phyloP scores from a whole-genome alignment of 2,329 filamentous ascomycete species.

The Cladosporium austrohemisphaericum region DNA sequence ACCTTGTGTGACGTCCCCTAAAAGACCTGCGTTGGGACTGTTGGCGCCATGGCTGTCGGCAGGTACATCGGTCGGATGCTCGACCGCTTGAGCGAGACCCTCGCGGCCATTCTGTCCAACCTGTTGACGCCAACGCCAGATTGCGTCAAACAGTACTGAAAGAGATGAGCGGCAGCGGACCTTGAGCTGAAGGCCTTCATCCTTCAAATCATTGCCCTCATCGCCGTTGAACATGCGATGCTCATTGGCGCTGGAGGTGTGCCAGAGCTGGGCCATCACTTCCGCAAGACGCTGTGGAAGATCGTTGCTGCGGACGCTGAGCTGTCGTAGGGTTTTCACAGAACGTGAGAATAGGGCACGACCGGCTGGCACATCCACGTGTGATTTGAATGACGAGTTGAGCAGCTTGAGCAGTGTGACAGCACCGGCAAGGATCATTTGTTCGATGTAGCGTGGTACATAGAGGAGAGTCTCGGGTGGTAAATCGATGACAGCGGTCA shows the following conservation, averaged over 20 bases:
- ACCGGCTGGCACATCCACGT: slow-evolving; percentile 66
- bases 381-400: slow-evolving; percentile 69
- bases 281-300: slow-evolving; percentile 75
- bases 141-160: slow-evolving; percentile 79
- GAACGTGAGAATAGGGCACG: slow-evolving; percentile 67
- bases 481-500: slow-evolving; percentile 66
- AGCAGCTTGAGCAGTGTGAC: slow-evolving; percentile 74
- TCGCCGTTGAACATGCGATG: slow-evolving; percentile 30
- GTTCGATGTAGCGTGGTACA: slow-evolving; percentile 72
- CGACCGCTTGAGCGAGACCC: slow-evolving; percentile 60
- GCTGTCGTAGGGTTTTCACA: slow-evolving; percentile 65
- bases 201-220: slow-evolving; percentile 39
- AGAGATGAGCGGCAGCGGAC: slow-evolving; percentile 82
- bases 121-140: slow-evolving; percentile 82
- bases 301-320: slow-evolving; percentile 74
- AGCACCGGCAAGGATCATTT: slow-evolving; percentile 78
- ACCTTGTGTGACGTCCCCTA: slow-evolving; percentile 15
- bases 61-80: slow-evolving; percentile 64
- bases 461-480: slow-evolving; percentile 54
- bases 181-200: slow-evolving; percentile 72
- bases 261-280: slow-evolving; percentile 85
- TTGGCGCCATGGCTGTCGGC: slow-evolving; percentile 25
- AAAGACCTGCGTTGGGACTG: slow-evolving; percentile 24
- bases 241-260: slow-evolving; percentile 44
- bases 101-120: slow-evolving; percentile 49